A percentile compares a stretch with the other conserved stretches of the same genome.
Conservation (phyloP, 2,329 filamentous ascomycete species). For the Blumeria graminis region DNA sequence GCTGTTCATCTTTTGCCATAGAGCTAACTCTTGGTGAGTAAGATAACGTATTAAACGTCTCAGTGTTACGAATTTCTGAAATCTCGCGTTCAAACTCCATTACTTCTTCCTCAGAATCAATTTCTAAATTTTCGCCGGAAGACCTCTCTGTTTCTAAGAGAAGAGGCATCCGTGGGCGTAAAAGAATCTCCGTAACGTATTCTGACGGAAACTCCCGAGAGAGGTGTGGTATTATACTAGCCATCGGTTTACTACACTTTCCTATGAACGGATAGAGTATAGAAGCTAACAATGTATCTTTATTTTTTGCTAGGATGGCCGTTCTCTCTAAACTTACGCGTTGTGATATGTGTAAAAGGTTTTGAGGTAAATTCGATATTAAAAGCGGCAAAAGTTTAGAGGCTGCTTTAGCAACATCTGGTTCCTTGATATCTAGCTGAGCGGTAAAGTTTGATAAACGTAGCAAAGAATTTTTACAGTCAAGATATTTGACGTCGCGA, state of each 20-base stretch:
- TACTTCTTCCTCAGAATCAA: slow-evolving; percentile 7
- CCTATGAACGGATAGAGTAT: slow-evolving; percentile 53
- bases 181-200: slow-evolving; percentile 45
- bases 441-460: slow-evolving; percentile 1
- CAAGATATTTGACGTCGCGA: slow-evolving; percentile 11
- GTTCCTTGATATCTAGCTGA: slow-evolving; percentile 17
- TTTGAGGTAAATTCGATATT: slow-evolving; percentile 38
- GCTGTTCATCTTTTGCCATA: background rate
- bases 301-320: slow-evolving; percentile 45
- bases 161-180: slow-evolving; percentile 26
- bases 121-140: slow-evolving; percentile 3
- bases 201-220: slow-evolving; percentile 37
- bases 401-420: slow-evolving; percentile 31
- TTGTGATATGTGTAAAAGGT: slow-evolving; percentile 42
- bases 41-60: background rate
- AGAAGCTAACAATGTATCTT: slow-evolving; percentile 55
- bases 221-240: slow-evolving; percentile 63
- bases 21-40: background rate
- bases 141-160: slow-evolving; percentile 7
- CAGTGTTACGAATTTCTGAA: background rate
- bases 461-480: slow-evolving; percentile 42
- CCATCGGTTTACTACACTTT: slow-evolving; percentile 35
- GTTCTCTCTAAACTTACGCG: slow-evolving; percentile 61
- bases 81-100: slow-evolving; percentile 5
- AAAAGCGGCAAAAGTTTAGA: slow-evolving; percentile 34